These are phyloP conservation scores for Avena atlantica DNA, from an alignment of 176 grass and related monocot species.

Conservation along the genomic window DNA sequence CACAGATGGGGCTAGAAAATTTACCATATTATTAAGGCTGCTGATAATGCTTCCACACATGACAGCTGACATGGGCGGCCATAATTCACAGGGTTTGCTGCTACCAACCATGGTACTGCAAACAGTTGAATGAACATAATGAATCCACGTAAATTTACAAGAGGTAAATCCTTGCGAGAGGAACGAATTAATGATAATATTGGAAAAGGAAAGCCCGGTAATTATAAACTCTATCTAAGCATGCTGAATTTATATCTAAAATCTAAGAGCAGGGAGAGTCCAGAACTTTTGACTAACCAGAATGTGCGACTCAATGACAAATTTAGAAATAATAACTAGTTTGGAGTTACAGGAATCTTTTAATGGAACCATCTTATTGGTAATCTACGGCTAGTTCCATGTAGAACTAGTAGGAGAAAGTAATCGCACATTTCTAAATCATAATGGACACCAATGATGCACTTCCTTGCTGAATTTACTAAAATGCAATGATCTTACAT, in stretches of 20 bases:
- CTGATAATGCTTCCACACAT: constrained; percentile 97
- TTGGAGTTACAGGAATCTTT: not conserved
- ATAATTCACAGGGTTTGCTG: constrained; percentile 99
- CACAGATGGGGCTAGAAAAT: not conserved
- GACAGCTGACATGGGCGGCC: constrained; percentile 93
- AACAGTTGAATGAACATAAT: constrained; percentile 25
- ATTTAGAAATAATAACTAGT: constrained; percentile 6
- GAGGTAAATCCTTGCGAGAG: not conserved
- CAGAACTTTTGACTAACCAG: not conserved
- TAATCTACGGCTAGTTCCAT: not conserved
- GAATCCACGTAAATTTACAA: not conserved
- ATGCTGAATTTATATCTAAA: not conserved
- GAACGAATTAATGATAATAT: constrained; percentile 15
- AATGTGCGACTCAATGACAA: not conserved
- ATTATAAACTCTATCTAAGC: not conserved
- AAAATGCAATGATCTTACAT: constrained; percentile 54
- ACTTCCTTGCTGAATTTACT: not conserved
- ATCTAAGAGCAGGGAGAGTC: not conserved
- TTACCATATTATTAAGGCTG: constrained; percentile 98
- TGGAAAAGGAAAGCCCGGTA: constrained; percentile 9
- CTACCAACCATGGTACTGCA: constrained; percentile 98
- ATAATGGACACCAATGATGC: not conserved
- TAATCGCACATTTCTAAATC: not conserved
- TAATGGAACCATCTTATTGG: not conserved
- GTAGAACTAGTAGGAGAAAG: not conserved